Base-by-base conservation (phyloP, 2,329 filamentous ascomycete genomes). In the Hypoxylon sp. region DNA sequence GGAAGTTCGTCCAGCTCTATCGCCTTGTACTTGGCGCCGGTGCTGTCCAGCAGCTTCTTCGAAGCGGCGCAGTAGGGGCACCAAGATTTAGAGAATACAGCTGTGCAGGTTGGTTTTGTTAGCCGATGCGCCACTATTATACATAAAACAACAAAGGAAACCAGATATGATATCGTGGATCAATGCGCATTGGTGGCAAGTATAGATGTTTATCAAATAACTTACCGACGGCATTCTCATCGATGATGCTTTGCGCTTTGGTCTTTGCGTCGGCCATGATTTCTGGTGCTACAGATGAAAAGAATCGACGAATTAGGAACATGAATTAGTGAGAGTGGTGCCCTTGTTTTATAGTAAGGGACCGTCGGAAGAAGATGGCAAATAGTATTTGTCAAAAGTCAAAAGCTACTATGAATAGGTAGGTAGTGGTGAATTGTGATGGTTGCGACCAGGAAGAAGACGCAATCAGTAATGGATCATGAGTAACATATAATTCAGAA, bases 71-170 rank as follows among this genome's bases (percentile, higher is more conserved):
- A 97, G 83, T 96, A 95, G 8, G 92, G 91, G 83, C 94, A 99
- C 78, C 91, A 96, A 11, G 88, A 90, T 80, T 99, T 99, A 75
- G 88, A 92, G 82, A 99, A 99, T 71, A 99, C 90, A 66, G 94
- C 89, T 90, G 40, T 20, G 17, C 12, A 12, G 16, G 31, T 8
- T 6, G 17, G 6, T 29, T 30, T 13, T 34, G 50, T 60, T 56
- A 62, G 57, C 34, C 5, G 13, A 19, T n/a, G 17, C 36, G 9
- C 19, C 6, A 30, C 9, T 37, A 8, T 19, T 6, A n/a, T n/a
- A n/a, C n/a, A n/a, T n/a, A n/a, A n/a, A n/a, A n/a, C n/a, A n/a
- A n/a, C n/a, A n/a, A n/a, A n/a, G n/a, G n/a, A n/a, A n/a, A n/a
- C n/a, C n/a, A n/a, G n/a, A n/a, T n/a, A n/a, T n/a, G n/a, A n/a